Conservation (phyloP, 2,329 filamentous ascomycete species). For the Penicillium sp. region DNA sequence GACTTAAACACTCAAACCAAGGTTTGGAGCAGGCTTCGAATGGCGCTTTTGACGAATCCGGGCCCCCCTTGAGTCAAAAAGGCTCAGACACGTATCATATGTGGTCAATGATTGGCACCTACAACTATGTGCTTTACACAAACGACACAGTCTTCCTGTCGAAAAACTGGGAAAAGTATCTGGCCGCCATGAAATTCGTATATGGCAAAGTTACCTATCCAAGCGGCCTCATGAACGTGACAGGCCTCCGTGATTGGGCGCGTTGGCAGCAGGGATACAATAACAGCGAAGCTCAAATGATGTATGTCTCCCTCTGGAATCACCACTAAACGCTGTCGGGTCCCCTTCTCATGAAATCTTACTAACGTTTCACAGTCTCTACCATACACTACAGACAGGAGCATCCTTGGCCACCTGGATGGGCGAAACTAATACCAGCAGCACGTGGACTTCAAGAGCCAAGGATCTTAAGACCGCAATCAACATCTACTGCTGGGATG, state of each 20-base stretch:
- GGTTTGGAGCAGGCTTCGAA: slow-evolving; percentile 17
- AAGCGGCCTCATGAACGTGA: slow-evolving; percentile 46
- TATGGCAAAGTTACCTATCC: slow-evolving; percentile 40
- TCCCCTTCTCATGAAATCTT: not conserved
- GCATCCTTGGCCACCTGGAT: slow-evolving; percentile 47
- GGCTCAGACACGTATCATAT: slow-evolving; percentile 38
- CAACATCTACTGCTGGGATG: slow-evolving; percentile 46
- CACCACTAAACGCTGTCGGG: too few relatives aligned
- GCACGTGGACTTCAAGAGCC: slow-evolving; percentile 34
- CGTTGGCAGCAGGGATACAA: slow-evolving; percentile 47
- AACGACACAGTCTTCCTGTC: slow-evolving; percentile 47
- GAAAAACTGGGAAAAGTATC: slow-evolving; percentile 46
- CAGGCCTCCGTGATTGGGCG: slow-evolving; percentile 48
- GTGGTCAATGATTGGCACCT: slow-evolving; percentile 53
- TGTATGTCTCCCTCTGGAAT: slow-evolving; percentile 22
- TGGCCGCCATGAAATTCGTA: slow-evolving; percentile 44
- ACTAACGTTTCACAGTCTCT: slow-evolving; percentile 31
- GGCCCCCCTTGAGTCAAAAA: slow-evolving; percentile 30
- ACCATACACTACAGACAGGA: slow-evolving; percentile 50
- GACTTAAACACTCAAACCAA: not conserved
- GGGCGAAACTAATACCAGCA: slow-evolving; percentile 38
- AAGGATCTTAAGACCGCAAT: slow-evolving; percentile 42
- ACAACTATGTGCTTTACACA: slow-evolving; percentile 54
- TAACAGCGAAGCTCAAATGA: slow-evolving; percentile 49
- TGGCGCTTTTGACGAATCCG: slow-evolving; percentile 32